A percentile compares a stretch with the other conserved stretches of the same genome.
Evolutionary conservation across 2,329 filamentous ascomycete genomes (phyloP).

Genomic region (Cordyceps militaris): DNA sequence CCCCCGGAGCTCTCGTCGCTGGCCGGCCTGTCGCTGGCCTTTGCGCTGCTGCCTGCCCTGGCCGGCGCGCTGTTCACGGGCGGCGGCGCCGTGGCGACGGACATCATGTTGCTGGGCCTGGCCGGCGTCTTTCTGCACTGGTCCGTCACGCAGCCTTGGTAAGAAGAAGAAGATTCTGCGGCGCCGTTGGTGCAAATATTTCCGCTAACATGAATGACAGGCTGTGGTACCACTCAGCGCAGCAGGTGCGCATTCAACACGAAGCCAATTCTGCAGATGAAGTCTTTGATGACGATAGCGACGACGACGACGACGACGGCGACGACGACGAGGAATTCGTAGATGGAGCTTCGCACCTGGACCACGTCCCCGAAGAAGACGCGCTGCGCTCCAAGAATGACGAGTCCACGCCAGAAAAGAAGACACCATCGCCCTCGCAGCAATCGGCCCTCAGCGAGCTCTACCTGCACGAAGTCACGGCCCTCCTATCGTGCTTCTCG

Average conservation of each 20-base stretch:
- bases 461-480: slow-evolving; percentile 65
- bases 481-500: slow-evolving; percentile 70
- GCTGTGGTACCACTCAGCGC: slow-evolving; percentile 69
- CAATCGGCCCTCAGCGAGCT: slow-evolving; percentile 53
- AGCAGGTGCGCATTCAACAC: slow-evolving; percentile 50
- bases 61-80: slow-evolving; percentile 79
- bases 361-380: slow-evolving; percentile 41
- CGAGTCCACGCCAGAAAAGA: slow-evolving; percentile 16
- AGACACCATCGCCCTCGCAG: slow-evolving; percentile 20
- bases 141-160: slow-evolving; percentile 89
- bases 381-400: slow-evolving; percentile 3
- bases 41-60: slow-evolving; percentile 80
- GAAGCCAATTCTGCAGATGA: slow-evolving; percentile 37
- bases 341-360: slow-evolving; percentile 23
- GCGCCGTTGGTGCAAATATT: too few relatives aligned
- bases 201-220: slow-evolving; percentile 30
- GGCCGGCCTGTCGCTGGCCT: slow-evolving; percentile 72
- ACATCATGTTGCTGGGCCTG: slow-evolving; percentile 71
- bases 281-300: slow-evolving; percentile 30
- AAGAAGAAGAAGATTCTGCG: slow-evolving; percentile 23
- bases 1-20: slow-evolving; percentile 55
- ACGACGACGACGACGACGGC: slow-evolving; percentile 16
- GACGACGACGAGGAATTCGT: slow-evolving; percentile 15
- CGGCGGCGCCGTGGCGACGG: slow-evolving; percentile 75
- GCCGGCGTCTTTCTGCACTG: slow-evolving; percentile 86